Base-by-base conservation (phyloP, 1,139 yeast species). In the Chernovozyma sophiae-reginae region DNA sequence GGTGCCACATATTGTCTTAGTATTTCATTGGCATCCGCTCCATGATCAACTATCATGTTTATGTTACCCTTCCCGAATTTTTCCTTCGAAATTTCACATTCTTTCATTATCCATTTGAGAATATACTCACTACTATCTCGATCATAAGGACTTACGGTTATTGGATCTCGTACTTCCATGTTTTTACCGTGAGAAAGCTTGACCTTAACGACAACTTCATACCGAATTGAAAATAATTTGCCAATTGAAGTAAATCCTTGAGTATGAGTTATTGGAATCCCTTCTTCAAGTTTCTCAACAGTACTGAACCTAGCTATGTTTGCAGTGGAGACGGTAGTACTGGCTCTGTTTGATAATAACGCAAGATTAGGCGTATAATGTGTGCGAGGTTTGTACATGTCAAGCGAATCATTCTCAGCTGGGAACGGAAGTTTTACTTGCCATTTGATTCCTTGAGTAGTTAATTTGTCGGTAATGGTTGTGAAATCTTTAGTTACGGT, bases 101-200 rank as follows among this genome's bases (percentile, higher is more conserved):
- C 83, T 34, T 65, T 62, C 45, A 68, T 52, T n/a, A 80, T 76
- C 73, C 76, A 78, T 51, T 55, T 67, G 46, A 67, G 60, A 33
- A 71, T 53, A 48, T 66, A 68, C 38, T 57, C 69, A 38, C 74
- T 72, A 51, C 63, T 68, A 16, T 39, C 49, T 37, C 69, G 60
- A 54, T 79, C 77, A 56, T 58, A 73, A 1, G 82, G 80, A 34
- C 81, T 62, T 0, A 80, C 65, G 0, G 74, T 74, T 3, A 80
- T 56, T 1, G 83, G 84, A 13, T 77, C 62, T 17, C 63, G 53
- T 6, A 75, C 55, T 31, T 67, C 76, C 41, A 74, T 60, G 44
- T 74, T 77, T 45, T 72, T 73, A 4, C 73, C 73, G 38, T 69
- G 73, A 16, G 60, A 56, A 20, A 79, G 55, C 47, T 75, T 78